Conservation (phyloP, 2,329 filamentous ascomycete species). For the Fusarium aywerte region DNA sequence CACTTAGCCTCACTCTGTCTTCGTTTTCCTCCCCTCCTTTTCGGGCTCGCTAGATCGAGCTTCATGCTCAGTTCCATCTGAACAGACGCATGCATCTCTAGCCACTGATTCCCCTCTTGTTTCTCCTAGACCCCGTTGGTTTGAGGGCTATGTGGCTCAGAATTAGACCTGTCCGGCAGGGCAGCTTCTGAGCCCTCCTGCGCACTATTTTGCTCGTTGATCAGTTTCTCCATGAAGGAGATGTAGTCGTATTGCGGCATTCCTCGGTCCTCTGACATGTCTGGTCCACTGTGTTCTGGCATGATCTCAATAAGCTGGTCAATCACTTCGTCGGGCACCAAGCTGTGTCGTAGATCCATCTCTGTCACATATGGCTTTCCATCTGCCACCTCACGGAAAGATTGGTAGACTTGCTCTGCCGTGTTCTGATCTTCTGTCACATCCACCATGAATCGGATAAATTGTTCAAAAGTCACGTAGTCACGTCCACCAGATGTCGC, state of each 20-base stretch:
- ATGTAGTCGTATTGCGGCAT: slow-evolving; percentile 95
- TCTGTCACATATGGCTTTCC: slow-evolving; percentile 99
- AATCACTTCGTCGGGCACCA: slow-evolving; percentile 97
- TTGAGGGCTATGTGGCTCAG: slow-evolving; percentile 48
- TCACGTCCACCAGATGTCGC: slow-evolving; percentile 83
- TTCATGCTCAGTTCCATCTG: slow-evolving; percentile 24
- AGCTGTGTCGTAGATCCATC: slow-evolving; percentile 91
- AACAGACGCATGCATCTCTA: slow-evolving; percentile 30
- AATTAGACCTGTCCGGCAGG: slow-evolving; percentile 52
- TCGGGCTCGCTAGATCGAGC: slow-evolving; percentile 6
- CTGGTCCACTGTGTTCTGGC: slow-evolving; percentile 84
- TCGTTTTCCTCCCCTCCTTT: slow-evolving; percentile 1
- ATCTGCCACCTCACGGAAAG: slow-evolving; percentile 96
- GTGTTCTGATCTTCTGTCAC: slow-evolving; percentile 99
- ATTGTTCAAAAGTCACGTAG: slow-evolving; percentile 96
- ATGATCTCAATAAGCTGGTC: slow-evolving; percentile 90
- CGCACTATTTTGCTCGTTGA: slow-evolving; percentile 57
- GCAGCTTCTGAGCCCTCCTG: slow-evolving; percentile 46
- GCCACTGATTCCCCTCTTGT: slow-evolving; percentile 11
- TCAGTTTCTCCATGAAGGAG: slow-evolving; percentile 92
- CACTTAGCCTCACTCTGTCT: slow-evolving; percentile 5
- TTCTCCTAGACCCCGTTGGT: slow-evolving; percentile 49
- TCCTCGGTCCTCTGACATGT: slow-evolving; percentile 85
- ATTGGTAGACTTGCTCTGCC: slow-evolving; percentile 97
- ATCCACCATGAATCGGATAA: slow-evolving; percentile 99